Conservation (phyloP, 371 early-diverging fungal genomes). For the Rhizopus sp. region DNA sequence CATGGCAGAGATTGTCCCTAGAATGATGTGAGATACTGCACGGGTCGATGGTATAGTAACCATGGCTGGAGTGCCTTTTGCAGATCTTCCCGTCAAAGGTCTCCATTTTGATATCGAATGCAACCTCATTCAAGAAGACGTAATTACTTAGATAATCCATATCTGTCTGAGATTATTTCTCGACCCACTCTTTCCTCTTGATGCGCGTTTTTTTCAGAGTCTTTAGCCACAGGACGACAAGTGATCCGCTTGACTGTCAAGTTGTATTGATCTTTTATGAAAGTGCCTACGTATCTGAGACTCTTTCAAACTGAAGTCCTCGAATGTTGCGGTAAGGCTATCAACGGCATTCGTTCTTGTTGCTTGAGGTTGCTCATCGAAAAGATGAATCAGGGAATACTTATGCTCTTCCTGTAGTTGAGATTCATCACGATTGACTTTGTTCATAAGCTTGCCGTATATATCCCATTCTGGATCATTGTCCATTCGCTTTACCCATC, state of each 20-base stretch:
- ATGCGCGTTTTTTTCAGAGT: constrained; percentile 1
- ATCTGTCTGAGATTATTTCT: constrained; percentile 2
- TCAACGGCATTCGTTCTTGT: constrained; percentile 2
- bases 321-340: constrained; percentile 23
- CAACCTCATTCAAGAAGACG: constrained; percentile 8
- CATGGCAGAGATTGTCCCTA: constrained; percentile 7
- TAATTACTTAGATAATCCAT: constrained; percentile 6
- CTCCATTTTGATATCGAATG: constrained; percentile 15
- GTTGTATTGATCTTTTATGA: constrained; percentile 22
- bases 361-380: constrained; percentile 23
- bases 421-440: constrained; percentile 28
- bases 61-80: constrained; percentile 10
- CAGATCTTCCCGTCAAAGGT: constrained; percentile 10
- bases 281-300: constrained; percentile 21
- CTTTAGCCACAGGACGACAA: constrained; percentile 17
- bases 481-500: constrained; percentile 18
- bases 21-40: constrained; percentile 7
- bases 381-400: constrained; percentile 22
- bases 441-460: constrained; percentile 22
- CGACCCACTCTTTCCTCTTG: constrained; percentile 8
- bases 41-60: constrained; percentile 9
- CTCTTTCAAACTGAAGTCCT: constrained; percentile 23
- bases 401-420: constrained; percentile 29
- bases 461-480: constrained; percentile 21
- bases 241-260: constrained; percentile 23